Evolutionary conservation across 192 early-diverging fungal genomes (phyloP).

Genomic region (Backusella mclennaniae): DNA sequence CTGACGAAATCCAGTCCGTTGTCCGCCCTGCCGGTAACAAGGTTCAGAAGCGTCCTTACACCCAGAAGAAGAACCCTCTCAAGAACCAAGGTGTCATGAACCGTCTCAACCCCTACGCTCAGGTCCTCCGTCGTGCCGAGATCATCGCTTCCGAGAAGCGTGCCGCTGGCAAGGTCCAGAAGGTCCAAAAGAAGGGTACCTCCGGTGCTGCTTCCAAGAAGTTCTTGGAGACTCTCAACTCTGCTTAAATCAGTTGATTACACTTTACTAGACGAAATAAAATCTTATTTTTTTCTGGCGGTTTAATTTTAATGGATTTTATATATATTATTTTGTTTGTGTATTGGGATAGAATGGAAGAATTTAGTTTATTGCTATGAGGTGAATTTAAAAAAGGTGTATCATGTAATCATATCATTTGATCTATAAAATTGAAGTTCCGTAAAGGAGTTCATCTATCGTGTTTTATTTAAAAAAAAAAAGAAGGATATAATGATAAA

Average conservation of each 20-base stretch:
- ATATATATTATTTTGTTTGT: not conserved
- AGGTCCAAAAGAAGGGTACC: conserved; percentile 36
- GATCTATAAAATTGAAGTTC: not conserved
- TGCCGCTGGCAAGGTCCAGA: conserved; percentile 53
- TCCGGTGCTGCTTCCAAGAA: conserved; percentile 25
- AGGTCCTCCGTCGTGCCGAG: conserved; percentile 83
- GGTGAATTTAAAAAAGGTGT: not conserved
- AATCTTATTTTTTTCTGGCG: not conserved
- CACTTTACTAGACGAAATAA: not conserved
- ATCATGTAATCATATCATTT: not conserved
- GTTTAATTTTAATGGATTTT: not conserved
- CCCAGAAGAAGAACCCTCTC: conserved; percentile 99
- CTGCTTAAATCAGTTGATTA: conserved; percentile 22
- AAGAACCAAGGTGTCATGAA: conserved; percentile 88
- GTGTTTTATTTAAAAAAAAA: not conserved
- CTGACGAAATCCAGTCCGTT: conserved; percentile 94
- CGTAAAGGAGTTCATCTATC: not conserved
- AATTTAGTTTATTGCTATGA: not conserved
- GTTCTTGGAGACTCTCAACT: conserved; percentile 32
- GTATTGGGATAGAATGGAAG: not conserved
- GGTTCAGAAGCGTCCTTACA: conserved; percentile 87
- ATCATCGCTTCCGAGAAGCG: conserved; percentile 54
- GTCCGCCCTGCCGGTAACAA: conserved; percentile 80
- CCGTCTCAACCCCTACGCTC: conserved; percentile 98
- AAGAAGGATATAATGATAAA: not conserved